Percentiles rank a stretch among this genome's conserved stretches.
Evolutionary conservation across 805 yeast genomes (phyloP).

Genomic region (Saccharomyces paradoxus): DNA sequence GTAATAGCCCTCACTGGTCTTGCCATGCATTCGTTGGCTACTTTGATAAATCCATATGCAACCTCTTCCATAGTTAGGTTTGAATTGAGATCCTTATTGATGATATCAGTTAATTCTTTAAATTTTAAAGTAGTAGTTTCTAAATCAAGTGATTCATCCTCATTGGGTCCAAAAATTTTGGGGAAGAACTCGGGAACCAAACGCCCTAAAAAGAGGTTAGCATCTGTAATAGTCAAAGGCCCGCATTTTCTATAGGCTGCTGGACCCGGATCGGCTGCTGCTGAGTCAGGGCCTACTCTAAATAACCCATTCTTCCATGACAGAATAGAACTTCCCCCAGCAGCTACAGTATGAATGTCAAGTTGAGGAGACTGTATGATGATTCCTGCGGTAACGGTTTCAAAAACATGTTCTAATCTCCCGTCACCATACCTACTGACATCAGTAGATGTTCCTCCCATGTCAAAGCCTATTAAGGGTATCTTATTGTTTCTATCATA

Average conservation of each 20-base stretch:
- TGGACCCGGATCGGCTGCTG: constrained; percentile 85
- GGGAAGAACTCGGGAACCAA: constrained; percentile 71
- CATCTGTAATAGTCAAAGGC: constrained; percentile 79
- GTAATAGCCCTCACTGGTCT: constrained; percentile 79
- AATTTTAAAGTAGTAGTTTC: constrained; percentile 46
- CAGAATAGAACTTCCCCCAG: constrained; percentile 73
- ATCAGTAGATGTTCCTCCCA: constrained; percentile 91
- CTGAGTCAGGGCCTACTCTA: constrained; percentile 81
- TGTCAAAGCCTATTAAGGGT: constrained; percentile 75
- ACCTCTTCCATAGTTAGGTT: constrained; percentile 53
- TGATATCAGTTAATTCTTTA: constrained; percentile 42
- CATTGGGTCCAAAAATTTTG: constrained; percentile 73
- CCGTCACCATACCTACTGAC: constrained; percentile 68
- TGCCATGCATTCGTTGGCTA: constrained; percentile 87
- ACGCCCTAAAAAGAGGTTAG: constrained; percentile 65
- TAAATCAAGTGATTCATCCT: constrained; percentile 58
- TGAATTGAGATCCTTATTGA: constrained; percentile 40
- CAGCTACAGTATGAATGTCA: constrained; percentile 75
- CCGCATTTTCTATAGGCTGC: constrained; percentile 82
- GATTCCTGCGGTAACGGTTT: constrained; percentile 76
- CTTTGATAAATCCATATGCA: constrained; percentile 73
- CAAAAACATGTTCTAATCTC: constrained; percentile 68
- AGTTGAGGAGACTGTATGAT: constrained; percentile 79
- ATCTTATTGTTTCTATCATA: constrained; percentile 44
- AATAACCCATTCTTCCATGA: constrained; percentile 64